Evolutionary conservation across 768 basidiomycete genomes (phyloP), one percentile per base, ranked within the genome.

Genomic region (Lentinula edodes): DNA sequence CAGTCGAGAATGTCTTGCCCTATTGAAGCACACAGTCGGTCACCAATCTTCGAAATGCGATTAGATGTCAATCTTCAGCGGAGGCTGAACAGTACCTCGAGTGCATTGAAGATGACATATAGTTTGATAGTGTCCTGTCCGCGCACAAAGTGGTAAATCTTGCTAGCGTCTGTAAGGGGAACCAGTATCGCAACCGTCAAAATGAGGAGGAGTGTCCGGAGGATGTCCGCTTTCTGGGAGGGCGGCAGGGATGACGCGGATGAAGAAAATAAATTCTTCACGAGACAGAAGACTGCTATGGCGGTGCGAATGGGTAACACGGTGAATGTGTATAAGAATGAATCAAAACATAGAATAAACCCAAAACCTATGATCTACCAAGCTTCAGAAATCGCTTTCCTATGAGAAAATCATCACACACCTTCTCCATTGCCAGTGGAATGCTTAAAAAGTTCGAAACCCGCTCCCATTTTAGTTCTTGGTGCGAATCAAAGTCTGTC

Each of bases 91-190:
- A 86, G 61, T 73, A 96, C 96, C 83, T 99, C 97, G 6, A 99
- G 81, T 10, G 95, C 95, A 72, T 98, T 98, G 76, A 98, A 99
- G 55, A 99, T 96, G 62, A 99, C 97, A 76, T 98, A 98, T 53
- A 99, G 75, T 76, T 98, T 99, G 77, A 99, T 96, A 2, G 94
- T 97, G 67, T 99, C 97, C 73, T 98, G 97, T 0, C 95, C 96
- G 20, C 97, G 87, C 60, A 99, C 98, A 15, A 89, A 90, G 69
- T 99, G 97, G 68, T 99, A 99, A 66, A 99, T 96, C 77, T 95
- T 95, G 74, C 94, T 96, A 9, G 94, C 91, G 70, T 99, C 96
- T 6, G 95, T 95, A 43, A 95, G 80, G 1, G 90, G 88, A 38
- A 87, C 81, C 5, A 98, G 78, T 20, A 95, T 80, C 16, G 86